Percentiles rank a stretch among this genome's conserved stretches.
These are phyloP conservation scores for Sarocladiaceae sp. DNA, from an alignment of 2,329 filamentous ascomycete genomes.

Conservation along the genomic window DNA sequence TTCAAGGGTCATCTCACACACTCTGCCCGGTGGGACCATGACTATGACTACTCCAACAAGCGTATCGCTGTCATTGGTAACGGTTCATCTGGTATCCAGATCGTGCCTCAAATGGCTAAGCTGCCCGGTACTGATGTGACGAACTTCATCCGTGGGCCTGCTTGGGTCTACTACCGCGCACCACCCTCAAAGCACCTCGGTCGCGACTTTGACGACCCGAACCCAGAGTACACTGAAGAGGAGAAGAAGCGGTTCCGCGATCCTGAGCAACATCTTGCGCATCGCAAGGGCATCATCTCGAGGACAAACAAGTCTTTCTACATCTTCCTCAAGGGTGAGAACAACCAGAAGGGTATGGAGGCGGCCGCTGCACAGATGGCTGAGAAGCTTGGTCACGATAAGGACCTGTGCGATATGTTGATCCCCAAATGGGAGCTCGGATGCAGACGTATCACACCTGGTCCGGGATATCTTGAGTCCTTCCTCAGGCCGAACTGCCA, in stretches of 20 bases:
- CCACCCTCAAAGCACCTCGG: conserved; percentile 25
- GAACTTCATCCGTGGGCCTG: conserved; percentile 28
- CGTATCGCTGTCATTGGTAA: conserved; percentile 28
- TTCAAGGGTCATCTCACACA: conserved; percentile 42
- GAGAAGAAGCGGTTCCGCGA: conserved; percentile 47
- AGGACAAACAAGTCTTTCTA: conserved; percentile 31
- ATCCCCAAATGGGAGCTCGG: conserved; percentile 11
- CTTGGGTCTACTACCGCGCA: conserved; percentile 31
- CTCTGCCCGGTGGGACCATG: conserved; percentile 24
- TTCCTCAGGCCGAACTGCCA: conserved; percentile 19
- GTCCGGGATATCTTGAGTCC: conserved; percentile 23
- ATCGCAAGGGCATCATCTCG: conserved; percentile 32
- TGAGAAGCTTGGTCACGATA: not conserved
- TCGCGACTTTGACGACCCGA: conserved; percentile 24
- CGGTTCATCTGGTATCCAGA: conserved; percentile 26
- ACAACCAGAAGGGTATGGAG: conserved; percentile 5
- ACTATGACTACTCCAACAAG: conserved; percentile 17
- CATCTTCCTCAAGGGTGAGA: conserved; percentile 10
- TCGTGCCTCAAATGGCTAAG: conserved; percentile 22
- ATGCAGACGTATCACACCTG: conserved; percentile 19
- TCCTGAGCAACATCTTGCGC: conserved; percentile 46
- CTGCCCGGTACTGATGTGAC: conserved; percentile 24
- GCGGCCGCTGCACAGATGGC: conserved; percentile 1
- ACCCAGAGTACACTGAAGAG: conserved; percentile 22
- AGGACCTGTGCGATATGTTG: conserved; percentile 3